phyloP scores from a whole-genome alignment of 257 asterid genomes.

The Scutellaria galericulata region DNA sequence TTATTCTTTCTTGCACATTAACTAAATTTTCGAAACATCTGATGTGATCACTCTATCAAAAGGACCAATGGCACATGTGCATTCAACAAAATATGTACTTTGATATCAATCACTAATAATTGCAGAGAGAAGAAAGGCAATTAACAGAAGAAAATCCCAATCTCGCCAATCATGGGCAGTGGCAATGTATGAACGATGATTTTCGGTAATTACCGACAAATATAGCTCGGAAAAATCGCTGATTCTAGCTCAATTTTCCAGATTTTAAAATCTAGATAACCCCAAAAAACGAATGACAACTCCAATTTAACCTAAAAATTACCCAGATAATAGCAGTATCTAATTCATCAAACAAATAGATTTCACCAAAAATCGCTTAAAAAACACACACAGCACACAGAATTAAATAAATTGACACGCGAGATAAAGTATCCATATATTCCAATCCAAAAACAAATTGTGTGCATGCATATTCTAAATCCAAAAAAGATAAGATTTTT shows the following conservation, averaged over 20 bases:
- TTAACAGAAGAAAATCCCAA: slow-evolving; percentile 7
- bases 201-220: slow-evolving; percentile 23
- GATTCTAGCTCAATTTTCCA: slow-evolving; percentile 23
- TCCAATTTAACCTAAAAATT: neutral
- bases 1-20: neutral
- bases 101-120: neutral
- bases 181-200: slow-evolving; percentile 8
- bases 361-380: neutral
- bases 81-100: neutral
- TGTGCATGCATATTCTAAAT: slow-evolving; percentile 21
- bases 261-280: neutral
- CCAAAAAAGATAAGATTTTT: neutral
- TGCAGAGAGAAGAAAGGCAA: slow-evolving; percentile 7
- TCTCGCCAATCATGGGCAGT: slow-evolving; percentile 15
- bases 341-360: slow-evolving; percentile 1
- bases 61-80: slow-evolving; percentile 24
- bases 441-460: slow-evolving; percentile 13
- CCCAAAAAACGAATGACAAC: neutral
- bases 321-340: neutral
- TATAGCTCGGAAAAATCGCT: slow-evolving; percentile 3
- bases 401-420: slow-evolving; percentile 8
- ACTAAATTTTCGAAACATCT: slow-evolving; percentile 24
- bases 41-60: slow-evolving; percentile 6
- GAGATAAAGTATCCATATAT: neutral
- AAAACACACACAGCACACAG: neutral